Conservation (phyloP, 352 stramenopile species). For the Phytophthora sojae region DNA sequence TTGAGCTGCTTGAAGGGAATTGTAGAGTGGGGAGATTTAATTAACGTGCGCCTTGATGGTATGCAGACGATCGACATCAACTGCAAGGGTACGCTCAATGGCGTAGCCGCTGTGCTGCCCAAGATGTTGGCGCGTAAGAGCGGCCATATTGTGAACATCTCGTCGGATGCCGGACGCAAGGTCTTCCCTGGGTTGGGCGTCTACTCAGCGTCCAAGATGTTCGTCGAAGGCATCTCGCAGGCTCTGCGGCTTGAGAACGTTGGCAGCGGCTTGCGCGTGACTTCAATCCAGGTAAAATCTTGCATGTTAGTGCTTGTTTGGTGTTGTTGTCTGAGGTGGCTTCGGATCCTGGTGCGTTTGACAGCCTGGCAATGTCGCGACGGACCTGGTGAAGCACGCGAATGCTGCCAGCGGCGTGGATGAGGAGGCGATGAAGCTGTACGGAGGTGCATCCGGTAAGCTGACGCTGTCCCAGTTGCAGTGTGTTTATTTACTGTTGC, state of each 20-base stretch:
- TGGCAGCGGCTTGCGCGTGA: slow-evolving; percentile 88
- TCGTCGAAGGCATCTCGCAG: slow-evolving; percentile 92
- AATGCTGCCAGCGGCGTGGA: slow-evolving; percentile 76
- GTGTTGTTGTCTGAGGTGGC: slow-evolving; percentile 9
- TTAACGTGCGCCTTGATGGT: neutral
- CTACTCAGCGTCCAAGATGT: slow-evolving; percentile 93
- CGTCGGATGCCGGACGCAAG: slow-evolving; percentile 84
- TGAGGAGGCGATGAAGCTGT: slow-evolving; percentile 81
- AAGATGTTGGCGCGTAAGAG: slow-evolving; percentile 79
- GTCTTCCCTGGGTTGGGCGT: slow-evolving; percentile 87
- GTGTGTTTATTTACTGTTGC: slow-evolving; percentile 18
- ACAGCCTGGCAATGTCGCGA: slow-evolving; percentile 91
- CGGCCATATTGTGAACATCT: slow-evolving; percentile 90
- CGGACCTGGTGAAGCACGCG: slow-evolving; percentile 90
- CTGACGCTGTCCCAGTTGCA: slow-evolving; percentile 3
- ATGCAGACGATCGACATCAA: slow-evolving; percentile 92
- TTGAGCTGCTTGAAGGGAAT: neutral
- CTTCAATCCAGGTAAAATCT: slow-evolving; percentile 70
- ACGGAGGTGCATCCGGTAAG: slow-evolving; percentile 59
- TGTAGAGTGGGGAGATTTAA: neutral
- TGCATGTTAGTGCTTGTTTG: neutral
- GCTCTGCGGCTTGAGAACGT: slow-evolving; percentile 86
- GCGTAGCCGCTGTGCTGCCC: slow-evolving; percentile 76
- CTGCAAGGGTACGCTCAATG: slow-evolving; percentile 93
- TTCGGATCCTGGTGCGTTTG: neutral